Evolutionary conservation across 2,329 filamentous ascomycete species (phyloP).

Genomic region (Alternaria ventricosa): DNA sequence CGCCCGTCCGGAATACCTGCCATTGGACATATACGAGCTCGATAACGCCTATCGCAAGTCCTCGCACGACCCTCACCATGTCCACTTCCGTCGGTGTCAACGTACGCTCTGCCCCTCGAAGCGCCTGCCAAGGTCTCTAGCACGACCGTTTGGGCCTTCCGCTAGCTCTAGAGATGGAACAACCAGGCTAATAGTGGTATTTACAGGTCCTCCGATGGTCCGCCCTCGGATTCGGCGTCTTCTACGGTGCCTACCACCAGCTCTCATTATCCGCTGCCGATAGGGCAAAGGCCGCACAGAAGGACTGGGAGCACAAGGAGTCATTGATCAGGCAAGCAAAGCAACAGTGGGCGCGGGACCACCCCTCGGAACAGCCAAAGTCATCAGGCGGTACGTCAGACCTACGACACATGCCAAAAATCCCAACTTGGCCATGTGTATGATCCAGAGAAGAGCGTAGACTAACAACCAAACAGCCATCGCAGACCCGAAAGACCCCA

Average conservation of each 20-base stretch:
- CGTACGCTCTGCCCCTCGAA: conserved; percentile 49
- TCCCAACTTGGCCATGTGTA: background rate
- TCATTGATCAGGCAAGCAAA: conserved; percentile 92
- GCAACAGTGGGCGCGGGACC: conserved; percentile 85
- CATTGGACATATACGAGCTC: conserved; percentile 39
- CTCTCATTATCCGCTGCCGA: conserved; percentile 75
- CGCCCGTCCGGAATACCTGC: conserved; percentile 28
- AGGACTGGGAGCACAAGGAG: conserved; percentile 90
- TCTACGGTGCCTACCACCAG: conserved; percentile 97
- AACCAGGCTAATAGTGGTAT: conserved; percentile 31
- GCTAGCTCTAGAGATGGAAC: conserved; percentile 9
- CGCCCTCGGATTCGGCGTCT: conserved; percentile 86
- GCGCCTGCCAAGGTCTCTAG: background rate
- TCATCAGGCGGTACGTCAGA: conserved; percentile 38
- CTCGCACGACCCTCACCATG: conserved; percentile 44
- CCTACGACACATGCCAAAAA: background rate
- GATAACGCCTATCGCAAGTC: conserved; percentile 23
- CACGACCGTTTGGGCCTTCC: background rate
- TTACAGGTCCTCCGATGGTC: conserved; percentile 93
- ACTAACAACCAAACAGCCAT: conserved; percentile 48
- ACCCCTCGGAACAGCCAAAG: conserved; percentile 46
- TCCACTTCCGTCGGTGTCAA: conserved; percentile 59
- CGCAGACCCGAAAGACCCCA: conserved; percentile 79
- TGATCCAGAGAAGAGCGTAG: background rate
- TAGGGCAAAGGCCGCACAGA: conserved; percentile 72